Evolutionary conservation across 2,329 filamentous ascomycete genomes (phyloP).

Genomic region (Tolypocladium nubicola): DNA sequence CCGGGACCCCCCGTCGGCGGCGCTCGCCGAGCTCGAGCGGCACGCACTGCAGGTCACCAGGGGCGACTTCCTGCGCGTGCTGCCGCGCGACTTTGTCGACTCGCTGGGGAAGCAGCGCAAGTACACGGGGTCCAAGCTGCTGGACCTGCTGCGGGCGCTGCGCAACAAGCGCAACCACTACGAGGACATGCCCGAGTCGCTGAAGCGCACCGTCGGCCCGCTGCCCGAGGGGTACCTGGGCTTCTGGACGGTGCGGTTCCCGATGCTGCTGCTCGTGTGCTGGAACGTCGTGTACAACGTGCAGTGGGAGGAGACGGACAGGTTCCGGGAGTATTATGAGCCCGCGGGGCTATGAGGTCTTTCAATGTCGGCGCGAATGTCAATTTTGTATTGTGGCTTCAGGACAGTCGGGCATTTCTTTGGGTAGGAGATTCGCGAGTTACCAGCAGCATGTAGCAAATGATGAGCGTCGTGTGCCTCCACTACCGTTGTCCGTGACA

Average conservation of each 20-base stretch:
- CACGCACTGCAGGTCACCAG: conserved; percentile 44
- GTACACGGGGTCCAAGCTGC: conserved; percentile 72
- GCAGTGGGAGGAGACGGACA: conserved; percentile 49
- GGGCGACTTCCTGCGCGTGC: conserved; percentile 65
- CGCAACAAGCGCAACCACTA: conserved; percentile 98
- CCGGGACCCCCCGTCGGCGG: conserved; percentile 65
- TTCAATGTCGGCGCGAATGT: too few species aligned
- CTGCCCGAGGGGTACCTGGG: conserved; percentile 70
- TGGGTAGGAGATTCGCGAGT: not conserved
- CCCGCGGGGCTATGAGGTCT: conserved; percentile 25
- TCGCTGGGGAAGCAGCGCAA: conserved; percentile 90
- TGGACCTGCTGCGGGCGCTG: conserved; percentile 80
- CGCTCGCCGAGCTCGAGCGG: conserved; percentile 49
- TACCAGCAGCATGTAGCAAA: not conserved
- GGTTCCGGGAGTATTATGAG: conserved; percentile 64
- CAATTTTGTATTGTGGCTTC: not conserved
- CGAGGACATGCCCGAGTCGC: conserved; percentile 79
- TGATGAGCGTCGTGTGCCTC: not conserved
- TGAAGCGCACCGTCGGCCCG: conserved; percentile 60
- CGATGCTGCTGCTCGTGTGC: conserved; percentile 65
- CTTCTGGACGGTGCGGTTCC: conserved; percentile 77
- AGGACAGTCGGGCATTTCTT: not conserved
- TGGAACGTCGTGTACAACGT: conserved; percentile 64
- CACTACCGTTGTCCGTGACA: not conserved
- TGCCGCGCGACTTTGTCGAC: conserved; percentile 77